Conservation (phyloP, 768 basidiomycete species). For the Pulveroboletus sp. region DNA sequence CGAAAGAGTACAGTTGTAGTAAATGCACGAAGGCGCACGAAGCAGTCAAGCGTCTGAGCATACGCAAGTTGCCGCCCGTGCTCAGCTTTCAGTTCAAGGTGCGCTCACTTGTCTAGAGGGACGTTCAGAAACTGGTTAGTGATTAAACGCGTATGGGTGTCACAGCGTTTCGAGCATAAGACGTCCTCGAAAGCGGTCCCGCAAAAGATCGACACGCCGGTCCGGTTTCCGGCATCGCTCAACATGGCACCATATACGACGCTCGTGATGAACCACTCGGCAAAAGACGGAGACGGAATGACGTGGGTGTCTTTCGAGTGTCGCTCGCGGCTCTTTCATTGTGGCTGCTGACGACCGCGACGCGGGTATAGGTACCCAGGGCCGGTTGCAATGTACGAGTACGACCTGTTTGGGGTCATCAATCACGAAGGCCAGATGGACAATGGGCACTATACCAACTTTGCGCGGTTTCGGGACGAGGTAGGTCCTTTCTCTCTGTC, state of each 20-base stretch:
- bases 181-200: constrained; percentile 65
- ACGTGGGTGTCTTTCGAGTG: constrained; percentile 18
- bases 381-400: constrained; percentile 72
- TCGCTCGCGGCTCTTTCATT: neutral
- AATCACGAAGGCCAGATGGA: constrained; percentile 93
- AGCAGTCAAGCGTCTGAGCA: constrained; percentile 80
- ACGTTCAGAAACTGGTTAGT: too few relatives aligned
- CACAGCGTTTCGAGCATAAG: constrained; percentile 89
- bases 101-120: neutral
- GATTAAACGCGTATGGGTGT: neutral
- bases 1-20: constrained; percentile 78
- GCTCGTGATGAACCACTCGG: constrained; percentile 46
- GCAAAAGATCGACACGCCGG: constrained; percentile 78
- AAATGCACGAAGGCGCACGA: constrained; percentile 77
- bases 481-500: constrained; percentile 38
- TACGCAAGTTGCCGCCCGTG: constrained; percentile 82
- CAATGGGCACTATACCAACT: constrained; percentile 93
- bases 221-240: constrained; percentile 76
- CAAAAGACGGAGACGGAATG: constrained; percentile 36
- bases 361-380: constrained; percentile 39
- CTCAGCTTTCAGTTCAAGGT: constrained; percentile 94
- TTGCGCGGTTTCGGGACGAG: constrained; percentile 79
- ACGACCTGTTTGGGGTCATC: constrained; percentile 89
- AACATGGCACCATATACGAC: constrained; percentile 90
- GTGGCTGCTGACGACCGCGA: neutral